Base-by-base conservation (phyloP, 495 filamentous ascomycete species). In the Evansstolkia leycettana region DNA sequence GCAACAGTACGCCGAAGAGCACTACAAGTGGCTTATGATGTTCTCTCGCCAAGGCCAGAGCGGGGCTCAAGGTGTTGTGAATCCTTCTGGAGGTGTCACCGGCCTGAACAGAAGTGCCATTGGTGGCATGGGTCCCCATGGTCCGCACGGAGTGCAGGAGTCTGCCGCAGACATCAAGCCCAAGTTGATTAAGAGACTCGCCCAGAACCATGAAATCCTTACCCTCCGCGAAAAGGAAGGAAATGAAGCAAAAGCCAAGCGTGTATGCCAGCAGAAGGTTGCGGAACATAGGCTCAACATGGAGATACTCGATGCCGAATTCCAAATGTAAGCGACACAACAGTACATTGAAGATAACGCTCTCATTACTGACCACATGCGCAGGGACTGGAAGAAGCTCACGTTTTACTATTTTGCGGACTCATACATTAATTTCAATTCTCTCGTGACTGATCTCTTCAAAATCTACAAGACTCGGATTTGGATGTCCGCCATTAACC, bases 401-500 rank as follows among this genome's bases (percentile, higher is more conserved):
- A 98, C 92, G 0, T 95, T 94, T 58, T 98, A 93, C 67, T 98
- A 96, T 57, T 96, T 94, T 46, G 90, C 90, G 36, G 88, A 95
- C 49, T 76, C 84, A 0, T 98, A 98, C 54, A 94, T 98, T 68
- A 94, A 96, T 59, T 98, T 98, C 68, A 98, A 96, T 56, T 82
- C 84, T 0, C 72, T 98, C 12, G 89, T 98, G 39, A 94, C 86
- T 0, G 92, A 96, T 55, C 70, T 98, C 15, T 98, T 96, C 70
- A 95, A 95, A 52, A 87, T 94, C 39, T 98, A 94, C 66, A 98
- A 98, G 65, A 94, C 88, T 13, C 75, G 90, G 36, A 96, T 98
- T 52, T 98, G 90, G 90, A 94, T 98, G 87, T 94, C 87, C 4
- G 89, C 90, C 6, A 92, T 98, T 62, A 98, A 98, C 50, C 92